phyloP scores from a whole-genome alignment of 306 rosid genomes.

The Abrus pulchellus region DNA sequence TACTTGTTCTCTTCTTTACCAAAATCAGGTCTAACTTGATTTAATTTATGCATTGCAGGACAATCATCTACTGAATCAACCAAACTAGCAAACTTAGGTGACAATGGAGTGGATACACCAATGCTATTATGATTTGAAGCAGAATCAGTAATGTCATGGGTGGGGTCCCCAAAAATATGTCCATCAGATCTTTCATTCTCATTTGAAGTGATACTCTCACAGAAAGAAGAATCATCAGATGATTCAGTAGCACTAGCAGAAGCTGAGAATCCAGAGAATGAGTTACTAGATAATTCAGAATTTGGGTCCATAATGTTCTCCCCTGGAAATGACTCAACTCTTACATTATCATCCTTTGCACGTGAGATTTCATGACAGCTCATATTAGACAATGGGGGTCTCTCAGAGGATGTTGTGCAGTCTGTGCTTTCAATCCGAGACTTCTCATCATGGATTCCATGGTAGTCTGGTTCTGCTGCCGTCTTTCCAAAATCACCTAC shows the following conservation, averaged over 20 bases:
- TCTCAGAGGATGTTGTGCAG: slow-evolving; percentile 40
- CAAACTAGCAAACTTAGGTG: slow-evolving; percentile 84
- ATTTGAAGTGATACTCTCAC: slow-evolving; percentile 63
- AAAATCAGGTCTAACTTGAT: slow-evolving; percentile 48
- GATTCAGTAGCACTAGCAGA: slow-evolving; percentile 57
- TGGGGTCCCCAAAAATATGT: slow-evolving; percentile 51
- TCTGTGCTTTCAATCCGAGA: slow-evolving; percentile 43
- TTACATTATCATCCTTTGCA: slow-evolving; percentile 53
- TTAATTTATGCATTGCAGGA: slow-evolving; percentile 52
- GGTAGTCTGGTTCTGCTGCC: slow-evolving; percentile 48
- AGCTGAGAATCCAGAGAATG: slow-evolving; percentile 83
- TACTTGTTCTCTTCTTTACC: slow-evolving; percentile 48
- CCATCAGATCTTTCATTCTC: slow-evolving; percentile 70
- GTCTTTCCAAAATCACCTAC: slow-evolving; percentile 51
- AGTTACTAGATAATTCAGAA: slow-evolving; percentile 62
- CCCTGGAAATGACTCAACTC: slow-evolving; percentile 54
- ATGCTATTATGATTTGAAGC: slow-evolving; percentile 41
- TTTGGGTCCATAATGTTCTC: slow-evolving; percentile 49
- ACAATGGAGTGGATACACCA: slow-evolving; percentile 56
- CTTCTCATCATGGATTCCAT: slow-evolving; percentile 46
- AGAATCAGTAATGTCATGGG: slow-evolving; percentile 51
- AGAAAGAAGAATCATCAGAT: slow-evolving; percentile 76
- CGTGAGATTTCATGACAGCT: slow-evolving; percentile 48
- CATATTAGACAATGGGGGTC: slow-evolving; percentile 39
- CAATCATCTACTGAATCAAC: slow-evolving; percentile 62